Conservation (phyloP, 176 grass and related monocot species). For the Avena atlantica region DNA sequence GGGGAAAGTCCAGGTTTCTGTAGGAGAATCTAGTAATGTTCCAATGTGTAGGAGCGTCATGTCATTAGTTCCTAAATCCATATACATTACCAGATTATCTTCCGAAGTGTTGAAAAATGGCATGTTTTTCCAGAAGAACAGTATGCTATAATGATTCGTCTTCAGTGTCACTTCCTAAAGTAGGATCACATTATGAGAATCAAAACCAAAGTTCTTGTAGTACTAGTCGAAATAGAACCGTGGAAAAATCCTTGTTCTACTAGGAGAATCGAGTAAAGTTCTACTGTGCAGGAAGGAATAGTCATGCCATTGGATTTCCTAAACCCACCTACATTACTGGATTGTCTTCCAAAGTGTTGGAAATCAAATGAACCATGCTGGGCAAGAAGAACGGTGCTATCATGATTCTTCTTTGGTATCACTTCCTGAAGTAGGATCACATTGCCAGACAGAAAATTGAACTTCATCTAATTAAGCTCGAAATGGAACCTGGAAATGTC, state of each 20-base stretch:
- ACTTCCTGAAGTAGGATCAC: neutral
- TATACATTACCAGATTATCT: constrained; percentile 11
- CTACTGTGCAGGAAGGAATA: neutral
- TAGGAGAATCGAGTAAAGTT: neutral
- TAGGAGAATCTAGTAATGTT: neutral
- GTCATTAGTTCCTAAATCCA: constrained; percentile 28
- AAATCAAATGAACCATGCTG: neutral
- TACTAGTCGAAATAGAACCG: neutral
- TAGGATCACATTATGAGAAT: neutral
- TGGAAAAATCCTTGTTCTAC: neutral
- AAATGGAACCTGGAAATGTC: neutral
- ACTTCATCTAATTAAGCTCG: neutral
- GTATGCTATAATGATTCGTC: constrained; percentile 10
- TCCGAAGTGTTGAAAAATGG: neutral
- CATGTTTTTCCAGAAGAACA: neutral
- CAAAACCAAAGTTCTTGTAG: neutral
- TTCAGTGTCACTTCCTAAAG: constrained; percentile 1
- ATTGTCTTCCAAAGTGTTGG: neutral
- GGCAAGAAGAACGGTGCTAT: neutral
- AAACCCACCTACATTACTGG: constrained; percentile 22
- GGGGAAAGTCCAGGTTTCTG: neutral
- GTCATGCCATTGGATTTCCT: constrained; percentile 32
- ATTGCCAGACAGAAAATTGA: neutral
- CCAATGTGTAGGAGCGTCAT: neutral
- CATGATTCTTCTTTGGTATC: constrained; percentile 9